These are phyloP conservation scores for Rhodotorula mucilaginosa DNA, from an alignment of 1,284 basidiomycete genomes.

Conservation along the genomic window DNA sequence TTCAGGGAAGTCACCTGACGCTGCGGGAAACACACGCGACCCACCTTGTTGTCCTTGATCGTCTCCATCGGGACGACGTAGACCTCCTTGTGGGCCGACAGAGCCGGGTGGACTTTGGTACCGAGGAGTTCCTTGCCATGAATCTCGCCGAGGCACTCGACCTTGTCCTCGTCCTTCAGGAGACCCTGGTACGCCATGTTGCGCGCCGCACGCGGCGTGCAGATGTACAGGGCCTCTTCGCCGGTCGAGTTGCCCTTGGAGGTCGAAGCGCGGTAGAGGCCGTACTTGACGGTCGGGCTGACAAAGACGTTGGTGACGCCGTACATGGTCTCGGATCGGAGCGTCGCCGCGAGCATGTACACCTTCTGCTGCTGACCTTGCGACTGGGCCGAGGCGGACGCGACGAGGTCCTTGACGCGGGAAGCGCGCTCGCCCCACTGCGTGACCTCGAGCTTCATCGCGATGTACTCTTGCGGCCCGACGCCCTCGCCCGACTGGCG, in stretches of 20 bases:
- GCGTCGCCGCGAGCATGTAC: slow-evolving; percentile 89
- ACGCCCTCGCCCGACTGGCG: slow-evolving; percentile 91
- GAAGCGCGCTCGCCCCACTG: slow-evolving; percentile 65
- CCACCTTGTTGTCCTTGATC: slow-evolving; percentile 78
- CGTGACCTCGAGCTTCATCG: slow-evolving; percentile 88
- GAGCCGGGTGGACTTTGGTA: slow-evolving; percentile 85
- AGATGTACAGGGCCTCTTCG: slow-evolving; percentile 72
- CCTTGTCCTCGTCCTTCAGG: slow-evolving; percentile 67
- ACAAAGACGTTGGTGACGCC: slow-evolving; percentile 99
- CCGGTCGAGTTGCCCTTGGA: slow-evolving; percentile 58
- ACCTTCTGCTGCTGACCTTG: slow-evolving; percentile 80
- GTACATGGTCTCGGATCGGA: slow-evolving; percentile 98
- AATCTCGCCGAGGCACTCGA: slow-evolving; percentile 68
- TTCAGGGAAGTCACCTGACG: no score
- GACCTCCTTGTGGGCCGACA: slow-evolving; percentile 75
- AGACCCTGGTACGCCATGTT: slow-evolving; percentile 96
- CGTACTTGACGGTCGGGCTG: slow-evolving; percentile 86
- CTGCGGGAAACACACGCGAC: slow-evolving; percentile 48
- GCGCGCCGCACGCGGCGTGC: slow-evolving; percentile 84
- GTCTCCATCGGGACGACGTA: slow-evolving; percentile 98
- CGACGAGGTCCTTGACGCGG: slow-evolving; percentile 58
- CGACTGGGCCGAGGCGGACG: slow-evolving; percentile 44
- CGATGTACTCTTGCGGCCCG: slow-evolving; percentile 95
- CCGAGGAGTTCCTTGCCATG: slow-evolving; percentile 80
- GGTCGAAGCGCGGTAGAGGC: slow-evolving; percentile 66